Conservation (phyloP, 2,329 filamentous ascomycete species). For the Aspergillus costaricaensis region DNA sequence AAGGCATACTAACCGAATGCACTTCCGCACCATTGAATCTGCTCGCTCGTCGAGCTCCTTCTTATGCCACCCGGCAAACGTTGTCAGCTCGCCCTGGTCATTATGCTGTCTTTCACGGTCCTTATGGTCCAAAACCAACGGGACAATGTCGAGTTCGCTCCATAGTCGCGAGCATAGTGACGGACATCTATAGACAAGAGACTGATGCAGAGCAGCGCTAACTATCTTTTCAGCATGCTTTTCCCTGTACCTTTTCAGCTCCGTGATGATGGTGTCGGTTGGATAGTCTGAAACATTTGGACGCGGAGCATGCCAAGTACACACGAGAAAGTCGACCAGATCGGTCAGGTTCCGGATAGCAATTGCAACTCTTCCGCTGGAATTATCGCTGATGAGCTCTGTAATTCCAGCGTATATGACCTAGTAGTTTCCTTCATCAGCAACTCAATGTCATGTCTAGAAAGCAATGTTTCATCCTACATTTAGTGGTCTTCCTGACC, state of each 20-base stretch:
- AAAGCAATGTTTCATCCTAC: background rate
- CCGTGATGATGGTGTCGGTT: conserved; percentile 58
- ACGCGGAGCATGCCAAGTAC: conserved; percentile 50
- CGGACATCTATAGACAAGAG: conserved; percentile 61
- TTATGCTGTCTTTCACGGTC: background rate
- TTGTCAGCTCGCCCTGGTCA: conserved; percentile 23
- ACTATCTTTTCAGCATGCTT: conserved; percentile 70
- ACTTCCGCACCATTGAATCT: conserved; percentile 75
- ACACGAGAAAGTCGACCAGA: conserved; percentile 67
- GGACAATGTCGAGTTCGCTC: conserved; percentile 72
- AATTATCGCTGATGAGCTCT: background rate
- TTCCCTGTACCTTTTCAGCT: conserved; percentile 60
- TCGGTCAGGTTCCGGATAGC: conserved; percentile 72
- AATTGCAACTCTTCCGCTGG: conserved; percentile 51
- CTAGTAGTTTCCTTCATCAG: background rate
- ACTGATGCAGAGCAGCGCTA: conserved; percentile 65
- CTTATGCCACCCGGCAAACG: conserved; percentile 44
- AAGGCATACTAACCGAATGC: conserved; percentile 56
- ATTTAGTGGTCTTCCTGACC: background rate
- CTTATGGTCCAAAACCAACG: conserved; percentile 57
- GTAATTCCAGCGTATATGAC: conserved; percentile 1
- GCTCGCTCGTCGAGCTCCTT: conserved; percentile 73
- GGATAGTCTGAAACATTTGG: conserved; percentile 46
- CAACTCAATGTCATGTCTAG: too few relatives aligned
- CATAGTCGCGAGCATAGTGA: conserved; percentile 68